Evolutionary conservation across 768 basidiomycete genomes (phyloP), one percentile per base, ranked within the genome.

Genomic region (Calocera cornea): DNA sequence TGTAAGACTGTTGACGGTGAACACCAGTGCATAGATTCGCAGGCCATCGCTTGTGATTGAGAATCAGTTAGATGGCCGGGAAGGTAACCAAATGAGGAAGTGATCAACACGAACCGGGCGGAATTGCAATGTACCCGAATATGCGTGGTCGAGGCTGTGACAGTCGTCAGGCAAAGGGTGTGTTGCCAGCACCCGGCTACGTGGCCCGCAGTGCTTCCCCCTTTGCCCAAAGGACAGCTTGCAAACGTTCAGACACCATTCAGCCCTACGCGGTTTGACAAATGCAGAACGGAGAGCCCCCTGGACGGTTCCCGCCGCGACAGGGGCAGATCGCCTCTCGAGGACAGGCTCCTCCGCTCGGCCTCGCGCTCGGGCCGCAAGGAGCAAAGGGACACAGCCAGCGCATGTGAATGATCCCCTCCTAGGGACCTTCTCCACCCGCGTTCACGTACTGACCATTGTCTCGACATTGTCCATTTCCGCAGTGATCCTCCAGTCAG

Each of bases 401-500:
- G 27, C 54, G 54, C 54, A 60, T 60, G 54, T 60, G 54, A 60
- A 60, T 60, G 22, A 14, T 11, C 14, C 16, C 54, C 54, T 31
- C 31, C 19, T 33, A 60, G 54, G 54, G 54, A 14, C 27, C 31
- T 29, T 33, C 54, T 19, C 54, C 54, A 19, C 44, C n/a, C 54
- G 54, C 54, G 54, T 60, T 60, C 54, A 60, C 54, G 27, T 29
- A 60, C 54, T 60, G 54, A 60, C 54, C 54, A 60, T 60, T 60
- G 14, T 19, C 54, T 60, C 10, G 54, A 16, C 27, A 8, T 60
- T 60, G 54, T 33, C 54, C 8, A 12, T 10, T n/a, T 29, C 54
- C 22, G 31, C 54, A 60, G 54, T 19, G 54, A 60, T 11, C 54
- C 54, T 29, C 54, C 54, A 31, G 54, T 60, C 27, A 60, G 54